phyloP scores from a whole-genome alignment of 306 rosid species.

The Ceratonia siliqua region DNA sequence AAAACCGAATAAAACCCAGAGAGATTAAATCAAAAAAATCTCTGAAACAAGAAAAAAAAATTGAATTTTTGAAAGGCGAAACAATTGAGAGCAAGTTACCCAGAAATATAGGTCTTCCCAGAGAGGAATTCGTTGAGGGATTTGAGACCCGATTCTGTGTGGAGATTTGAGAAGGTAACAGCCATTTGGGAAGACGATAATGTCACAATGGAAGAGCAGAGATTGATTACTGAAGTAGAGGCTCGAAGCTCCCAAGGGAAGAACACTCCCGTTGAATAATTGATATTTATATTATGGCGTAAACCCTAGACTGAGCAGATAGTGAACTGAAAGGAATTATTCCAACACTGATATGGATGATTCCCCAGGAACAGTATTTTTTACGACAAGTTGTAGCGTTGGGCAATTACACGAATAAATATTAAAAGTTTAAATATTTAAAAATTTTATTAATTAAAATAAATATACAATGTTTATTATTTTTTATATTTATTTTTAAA shows the following conservation, averaged over 20 bases:
- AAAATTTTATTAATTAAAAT: too few relatives aligned
- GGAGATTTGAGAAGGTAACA: slow-evolving; percentile 62
- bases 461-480: too few relatives aligned
- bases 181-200: slow-evolving; percentile 41
- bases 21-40: background rate
- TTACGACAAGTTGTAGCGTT: too few relatives aligned
- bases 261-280: too few relatives aligned
- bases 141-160: slow-evolving; percentile 67
- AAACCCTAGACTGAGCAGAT: slow-evolving; percentile 31
- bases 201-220: background rate
- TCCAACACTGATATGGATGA: too few relatives aligned
- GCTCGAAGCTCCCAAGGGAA: too few relatives aligned
- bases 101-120: slow-evolving; percentile 57
- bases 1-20: slow-evolving; percentile 1
- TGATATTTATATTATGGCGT: slow-evolving; percentile 21
- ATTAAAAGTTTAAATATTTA: too few relatives aligned
- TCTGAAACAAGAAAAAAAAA: background rate
- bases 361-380: too few relatives aligned
- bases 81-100: slow-evolving; percentile 32
- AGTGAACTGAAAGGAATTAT: too few relatives aligned
- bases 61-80: too few relatives aligned
- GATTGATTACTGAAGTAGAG: background rate
- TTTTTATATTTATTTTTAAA: too few relatives aligned
- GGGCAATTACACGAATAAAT: too few relatives aligned
- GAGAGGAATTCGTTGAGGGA: slow-evolving; percentile 54